These are phyloP conservation scores for Cladochytrium replicatum DNA, from an alignment of 192 early-diverging fungal genomes.

Conservation along the genomic window DNA sequence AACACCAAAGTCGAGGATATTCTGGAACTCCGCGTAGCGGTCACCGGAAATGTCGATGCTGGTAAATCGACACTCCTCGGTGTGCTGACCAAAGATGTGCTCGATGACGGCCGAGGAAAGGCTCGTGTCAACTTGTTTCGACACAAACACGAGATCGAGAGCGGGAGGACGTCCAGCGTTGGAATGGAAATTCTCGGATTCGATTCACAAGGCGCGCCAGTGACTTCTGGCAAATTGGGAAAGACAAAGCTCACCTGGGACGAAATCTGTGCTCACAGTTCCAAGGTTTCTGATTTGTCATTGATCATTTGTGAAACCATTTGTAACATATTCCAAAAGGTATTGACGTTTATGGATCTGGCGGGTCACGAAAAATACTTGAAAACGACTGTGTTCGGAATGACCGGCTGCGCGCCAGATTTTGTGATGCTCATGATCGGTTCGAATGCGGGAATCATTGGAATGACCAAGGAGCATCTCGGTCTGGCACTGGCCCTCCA, in stretches of 20 bases:
- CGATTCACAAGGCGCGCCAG: slow-evolving; percentile 49
- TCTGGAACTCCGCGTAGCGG: slow-evolving; percentile 76
- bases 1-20: slow-evolving; percentile 69
- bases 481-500: slow-evolving; percentile 67
- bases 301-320: slow-evolving; percentile 33
- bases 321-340: slow-evolving; percentile 12
- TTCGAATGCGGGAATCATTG: slow-evolving; percentile 67
- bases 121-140: slow-evolving; percentile 80
- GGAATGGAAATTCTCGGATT: slow-evolving; percentile 84
- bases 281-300: slow-evolving; percentile 59
- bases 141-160: slow-evolving; percentile 86
- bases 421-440: slow-evolving; percentile 72
- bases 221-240: slow-evolving; percentile 46
- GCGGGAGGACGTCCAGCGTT: slow-evolving; percentile 84
- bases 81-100: slow-evolving; percentile 76
- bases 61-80: slow-evolving; percentile 81
- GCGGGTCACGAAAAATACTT: slow-evolving; percentile 84
- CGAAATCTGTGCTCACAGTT: slow-evolving; percentile 63
- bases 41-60: slow-evolving; percentile 83
- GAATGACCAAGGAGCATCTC: slow-evolving; percentile 88
- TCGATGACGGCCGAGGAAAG: slow-evolving; percentile 89
- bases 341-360: slow-evolving; percentile 79
- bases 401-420: slow-evolving; percentile 80
- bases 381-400: slow-evolving; percentile 82
- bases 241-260: slow-evolving; percentile 66